These are phyloP conservation scores for Elsinoe perseae DNA, from an alignment of 2,329 filamentous ascomycete genomes.

Conservation along the genomic window DNA sequence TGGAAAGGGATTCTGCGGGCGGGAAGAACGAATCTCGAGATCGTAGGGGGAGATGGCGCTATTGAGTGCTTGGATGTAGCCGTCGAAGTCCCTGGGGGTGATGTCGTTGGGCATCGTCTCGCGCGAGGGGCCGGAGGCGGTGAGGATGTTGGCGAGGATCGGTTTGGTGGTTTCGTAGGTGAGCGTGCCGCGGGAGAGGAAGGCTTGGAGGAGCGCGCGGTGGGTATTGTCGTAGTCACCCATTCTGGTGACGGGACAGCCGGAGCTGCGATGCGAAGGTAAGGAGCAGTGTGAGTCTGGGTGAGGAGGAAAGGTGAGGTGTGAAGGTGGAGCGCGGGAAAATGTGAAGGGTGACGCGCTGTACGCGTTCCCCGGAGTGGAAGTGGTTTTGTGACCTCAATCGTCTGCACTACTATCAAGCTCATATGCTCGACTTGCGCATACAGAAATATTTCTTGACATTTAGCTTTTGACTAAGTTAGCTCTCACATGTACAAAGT, in stretches of 20 bases:
- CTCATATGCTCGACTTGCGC: neutral
- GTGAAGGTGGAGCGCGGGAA: neutral
- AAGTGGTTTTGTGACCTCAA: conserved; percentile 7
- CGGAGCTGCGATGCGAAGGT: neutral
- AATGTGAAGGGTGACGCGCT: conserved; percentile 3
- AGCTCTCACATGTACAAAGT: neutral
- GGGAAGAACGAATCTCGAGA: conserved; percentile 70
- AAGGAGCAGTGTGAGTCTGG: neutral
- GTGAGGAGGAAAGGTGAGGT: neutral
- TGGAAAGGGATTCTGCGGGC: conserved; percentile 45
- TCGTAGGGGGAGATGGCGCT: conserved; percentile 70
- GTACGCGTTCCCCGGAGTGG: neutral
- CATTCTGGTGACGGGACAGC: conserved; percentile 6
- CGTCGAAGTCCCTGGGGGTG: conserved; percentile 57
- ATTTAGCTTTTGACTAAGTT: too few species aligned
- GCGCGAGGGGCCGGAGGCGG: conserved; percentile 43
- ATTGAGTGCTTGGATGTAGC: conserved; percentile 64
- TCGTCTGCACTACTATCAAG: neutral
- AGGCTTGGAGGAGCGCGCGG: conserved; percentile 82
- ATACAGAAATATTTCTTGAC: neutral
- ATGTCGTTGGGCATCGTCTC: conserved; percentile 54
- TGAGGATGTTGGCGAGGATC: conserved; percentile 69
- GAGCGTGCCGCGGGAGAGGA: conserved; percentile 70
- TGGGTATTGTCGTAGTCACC: conserved; percentile 56
- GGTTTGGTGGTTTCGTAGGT: conserved; percentile 66